Evolutionary conservation across 2,329 filamentous ascomycete species (phyloP), one percentile per base, ranked within the genome.

Genomic region (Penicillium sp.): DNA sequence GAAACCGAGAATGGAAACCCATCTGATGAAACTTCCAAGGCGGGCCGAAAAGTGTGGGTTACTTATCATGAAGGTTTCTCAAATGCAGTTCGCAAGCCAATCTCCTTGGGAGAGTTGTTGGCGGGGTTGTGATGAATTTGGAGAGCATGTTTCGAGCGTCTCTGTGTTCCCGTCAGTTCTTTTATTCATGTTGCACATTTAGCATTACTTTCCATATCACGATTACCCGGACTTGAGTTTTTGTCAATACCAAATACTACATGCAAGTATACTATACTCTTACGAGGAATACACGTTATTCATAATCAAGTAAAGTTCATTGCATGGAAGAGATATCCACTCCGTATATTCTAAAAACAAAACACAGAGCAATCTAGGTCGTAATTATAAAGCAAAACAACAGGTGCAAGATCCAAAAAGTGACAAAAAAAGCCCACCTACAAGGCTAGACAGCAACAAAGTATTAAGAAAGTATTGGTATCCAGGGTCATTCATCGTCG

Each of bases 21-120:
- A 57, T 66, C 57, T 53, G 73, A 70, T 57, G 79, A 78, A 63
- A 66, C 74, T 47, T 73, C 70, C 5, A 75, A 75, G 59, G 70
- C 73, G 59, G 84, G 84, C 53, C 84, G 82, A 54, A 86, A 89
- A 69, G 90, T 93, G 4, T 97, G 93, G 93, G 88, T 96, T 45
- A 94, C 88, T 65, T 97, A 89, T 76, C 89, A 97, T 72, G 93
- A 97, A 79, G 93, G 93, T 0, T 88, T 92, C 74, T 95, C 92
- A 59, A 97, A 97, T 83, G 93, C 93, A 12, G 93, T 97, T 63
- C 85, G 91, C 76, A 97, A 96, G 76, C 91, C 92, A 2, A 88
- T 97, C 64, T 91, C 91, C 9, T 76, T 97, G 75, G 84, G 86
- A 64, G 93, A 97, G 76, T 85, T 97, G 70, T 79, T 97, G 82